Conservation (phyloP, 163 green algal species). For the Scenedesmus sp. region DNA sequence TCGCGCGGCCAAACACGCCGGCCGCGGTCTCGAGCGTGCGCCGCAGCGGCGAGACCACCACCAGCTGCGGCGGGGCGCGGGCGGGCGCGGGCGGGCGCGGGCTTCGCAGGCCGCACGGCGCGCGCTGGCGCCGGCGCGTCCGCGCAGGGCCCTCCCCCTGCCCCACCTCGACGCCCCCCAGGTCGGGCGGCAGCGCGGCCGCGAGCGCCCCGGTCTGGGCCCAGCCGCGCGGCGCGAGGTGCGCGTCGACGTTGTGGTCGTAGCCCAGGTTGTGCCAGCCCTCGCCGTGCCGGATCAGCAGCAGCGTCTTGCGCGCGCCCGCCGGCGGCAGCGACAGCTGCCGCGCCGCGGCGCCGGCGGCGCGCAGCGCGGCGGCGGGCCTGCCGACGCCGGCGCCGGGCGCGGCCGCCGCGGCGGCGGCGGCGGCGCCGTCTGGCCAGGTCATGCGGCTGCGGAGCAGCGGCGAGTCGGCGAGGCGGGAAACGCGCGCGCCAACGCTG, state of each 20-base stretch:
- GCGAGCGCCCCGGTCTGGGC: slow-evolving; percentile 24
- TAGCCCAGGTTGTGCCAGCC: slow-evolving; percentile 42
- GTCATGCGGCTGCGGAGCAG: too few species aligned
- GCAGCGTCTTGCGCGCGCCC: slow-evolving; percentile 9
- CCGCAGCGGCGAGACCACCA: slow-evolving; percentile 29
- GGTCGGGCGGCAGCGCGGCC: slow-evolving; percentile 1
- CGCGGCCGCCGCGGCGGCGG: too few species aligned
- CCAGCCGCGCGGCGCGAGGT: slow-evolving; percentile 22
- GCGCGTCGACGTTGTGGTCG: slow-evolving; percentile 19
- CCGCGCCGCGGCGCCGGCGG: too few species aligned
- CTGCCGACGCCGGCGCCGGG: too few species aligned
- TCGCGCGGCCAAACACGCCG: slow-evolving; percentile 21
- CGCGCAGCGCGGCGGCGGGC: too few species aligned
- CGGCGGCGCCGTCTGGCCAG: too few species aligned
- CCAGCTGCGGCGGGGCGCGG: slow-evolving; percentile 12
- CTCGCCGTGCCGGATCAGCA: slow-evolving; percentile 35
- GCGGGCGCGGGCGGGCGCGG: too few species aligned
- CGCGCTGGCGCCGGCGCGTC: not conserved
- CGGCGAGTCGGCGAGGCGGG: too few species aligned
- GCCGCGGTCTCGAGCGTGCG: slow-evolving; percentile 35
- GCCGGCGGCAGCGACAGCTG: too few species aligned
- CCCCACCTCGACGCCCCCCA: slow-evolving; percentile 25
- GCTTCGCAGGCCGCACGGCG: too few species aligned
- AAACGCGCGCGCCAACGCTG: too few species aligned
- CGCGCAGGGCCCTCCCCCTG: not conserved